Evolutionary conservation across 2,329 filamentous ascomycete species (phyloP), one percentile per base, ranked within the genome.

Genomic region (Cyphellophora europaea): DNA sequence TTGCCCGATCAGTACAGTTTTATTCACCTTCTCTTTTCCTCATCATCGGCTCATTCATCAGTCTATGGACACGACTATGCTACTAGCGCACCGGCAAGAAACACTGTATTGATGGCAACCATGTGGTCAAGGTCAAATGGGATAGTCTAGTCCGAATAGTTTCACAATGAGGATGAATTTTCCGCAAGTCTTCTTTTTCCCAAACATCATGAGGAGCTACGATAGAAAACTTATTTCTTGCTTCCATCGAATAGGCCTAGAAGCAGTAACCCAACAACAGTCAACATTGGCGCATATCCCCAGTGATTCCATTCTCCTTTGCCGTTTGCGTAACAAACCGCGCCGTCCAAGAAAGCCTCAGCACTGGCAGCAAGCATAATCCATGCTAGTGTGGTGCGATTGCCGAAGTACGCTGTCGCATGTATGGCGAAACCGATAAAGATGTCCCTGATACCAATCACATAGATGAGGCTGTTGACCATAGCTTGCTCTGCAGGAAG

Each of bases 401-500:
- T 60, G 0, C 65, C 66, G 33, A 49, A 54, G 28, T 51, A 61
- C 2, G 55, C 52, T 1, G 62, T 52, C 0, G 56, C 50, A 27
- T 53, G 55, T 12, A 66, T 56, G 2, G 60, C 53, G 2, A 56
- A 16, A 8, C 63, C 66, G 53, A 69, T 66, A 53, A 69, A 71
- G n/a, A 71, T 49, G 41, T 73, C 66, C 8, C 69, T 57, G 3
- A 55, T 58, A 2, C 66, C 67, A 46, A 68, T 71, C 19, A 71
- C 49, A 19, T 33, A 33, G 3, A 40, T 32, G 5, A 35, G 12
- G 11, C 16, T 27, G 27, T 30, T 25, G 21, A n/a, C n/a, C n/a
- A 8, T n/a, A 8, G 21, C 21, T 8, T 8, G 8, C n/a, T 8
- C n/a, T n/a, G 21, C 8, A n/a, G 21, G 21, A n/a, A 25, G n/a